Evolutionary conservation across 805 yeast genomes (phyloP).

Genomic region (Yamadazyma scolyti): DNA sequence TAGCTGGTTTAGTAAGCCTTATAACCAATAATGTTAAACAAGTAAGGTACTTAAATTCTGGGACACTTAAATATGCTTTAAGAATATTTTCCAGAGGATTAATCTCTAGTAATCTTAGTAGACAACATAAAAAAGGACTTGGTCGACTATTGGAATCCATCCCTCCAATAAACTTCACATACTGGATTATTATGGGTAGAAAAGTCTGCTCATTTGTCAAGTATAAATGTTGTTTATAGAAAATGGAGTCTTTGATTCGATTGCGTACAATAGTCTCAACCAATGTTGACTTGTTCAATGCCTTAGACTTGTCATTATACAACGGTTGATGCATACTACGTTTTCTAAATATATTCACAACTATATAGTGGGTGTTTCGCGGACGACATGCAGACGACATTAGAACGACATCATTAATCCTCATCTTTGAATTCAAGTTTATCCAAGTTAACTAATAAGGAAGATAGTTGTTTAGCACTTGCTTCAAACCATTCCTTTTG

Average conservation of each 20-base stretch:
- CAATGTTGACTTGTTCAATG: conserved; percentile 26
- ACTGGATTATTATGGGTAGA: conserved; percentile 27
- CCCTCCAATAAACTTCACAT: conserved; percentile 53
- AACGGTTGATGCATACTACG: conserved; percentile 7
- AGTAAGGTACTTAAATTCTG: conserved; percentile 68
- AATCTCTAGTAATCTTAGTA: conserved; percentile 73
- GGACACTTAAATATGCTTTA: conserved; percentile 50
- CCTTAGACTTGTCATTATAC: conserved; percentile 24
- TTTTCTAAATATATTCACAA: no score
- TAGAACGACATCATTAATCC: conserved; percentile 18
- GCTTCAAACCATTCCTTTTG: conserved; percentile 54
- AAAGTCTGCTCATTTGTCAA: conserved; percentile 39
- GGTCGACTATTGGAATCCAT: conserved; percentile 57
- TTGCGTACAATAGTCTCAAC: conserved; percentile 42
- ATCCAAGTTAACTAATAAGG: conserved; percentile 26
- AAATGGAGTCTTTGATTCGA: conserved; percentile 39
- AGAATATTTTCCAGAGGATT: conserved; percentile 63
- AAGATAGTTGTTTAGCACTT: conserved; percentile 30
- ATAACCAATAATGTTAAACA: conserved; percentile 67
- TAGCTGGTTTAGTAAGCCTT: conserved; percentile 38
- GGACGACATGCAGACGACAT: no score
- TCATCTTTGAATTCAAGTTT: conserved; percentile 34
- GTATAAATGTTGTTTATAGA: conserved; percentile 39
- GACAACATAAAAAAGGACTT: conserved; percentile 68
- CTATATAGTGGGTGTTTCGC: no score